A percentile compares a stretch with the other conserved stretches of the same genome.
These are phyloP conservation scores for Komagataella populi DNA, from an alignment of 805 yeast species.

Conservation along the genomic window DNA sequence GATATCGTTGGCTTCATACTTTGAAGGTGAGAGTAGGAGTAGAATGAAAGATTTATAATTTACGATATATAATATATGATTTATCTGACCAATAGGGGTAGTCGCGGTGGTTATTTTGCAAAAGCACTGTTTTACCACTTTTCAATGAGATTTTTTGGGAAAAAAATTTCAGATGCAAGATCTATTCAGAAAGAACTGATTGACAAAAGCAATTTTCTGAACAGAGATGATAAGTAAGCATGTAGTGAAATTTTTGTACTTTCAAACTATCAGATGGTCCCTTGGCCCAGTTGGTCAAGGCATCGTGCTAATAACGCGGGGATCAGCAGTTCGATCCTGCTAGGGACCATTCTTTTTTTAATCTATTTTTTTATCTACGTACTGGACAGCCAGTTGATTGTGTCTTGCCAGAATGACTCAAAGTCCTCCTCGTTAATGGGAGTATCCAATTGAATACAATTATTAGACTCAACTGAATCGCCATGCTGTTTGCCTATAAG, in stretches of 20 bases:
- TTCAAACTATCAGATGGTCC: slow-evolving; percentile 3
- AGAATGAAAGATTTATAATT: too few species aligned
- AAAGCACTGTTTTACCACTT: too few species aligned
- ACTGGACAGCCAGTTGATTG: neutral
- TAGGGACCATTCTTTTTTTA: slow-evolving; percentile 48
- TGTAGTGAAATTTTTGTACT: neutral
- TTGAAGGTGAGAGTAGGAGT: too few species aligned
- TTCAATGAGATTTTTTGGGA: too few species aligned
- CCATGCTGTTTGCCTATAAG: neutral
- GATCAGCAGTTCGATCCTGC: slow-evolving; percentile 70
- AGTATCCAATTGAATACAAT: slow-evolving; percentile 6
- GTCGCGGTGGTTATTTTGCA: too few species aligned
- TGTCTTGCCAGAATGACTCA: neutral
- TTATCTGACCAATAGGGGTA: too few species aligned
- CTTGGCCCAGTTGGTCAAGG: slow-evolving; percentile 14
- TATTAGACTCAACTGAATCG: neutral
- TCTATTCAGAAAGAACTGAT: too few species aligned
- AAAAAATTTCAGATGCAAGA: too few species aligned
- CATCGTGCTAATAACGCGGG: slow-evolving; percentile 12
- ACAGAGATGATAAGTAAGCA: neutral
- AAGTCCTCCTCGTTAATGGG: neutral
- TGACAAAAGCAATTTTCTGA: too few species aligned
- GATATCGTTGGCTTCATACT: too few species aligned
- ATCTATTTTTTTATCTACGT: too few species aligned
- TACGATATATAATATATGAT: too few species aligned